phyloP scores from a whole-genome alignment of 441 rosid species.

The Dalechampia spathulata region DNA sequence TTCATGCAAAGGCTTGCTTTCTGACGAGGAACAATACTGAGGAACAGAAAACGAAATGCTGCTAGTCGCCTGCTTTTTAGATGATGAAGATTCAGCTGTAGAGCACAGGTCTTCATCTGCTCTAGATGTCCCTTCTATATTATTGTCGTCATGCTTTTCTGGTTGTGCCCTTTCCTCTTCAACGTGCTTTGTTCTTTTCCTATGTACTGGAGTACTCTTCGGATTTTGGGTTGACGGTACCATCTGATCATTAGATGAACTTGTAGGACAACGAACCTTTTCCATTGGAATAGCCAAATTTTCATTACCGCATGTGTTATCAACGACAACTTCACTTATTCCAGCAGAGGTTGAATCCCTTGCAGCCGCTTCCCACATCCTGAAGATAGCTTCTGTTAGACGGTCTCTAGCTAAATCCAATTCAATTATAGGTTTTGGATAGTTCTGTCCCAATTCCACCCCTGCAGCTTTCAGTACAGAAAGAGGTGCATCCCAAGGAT shows the following conservation, averaged over 20 bases:
- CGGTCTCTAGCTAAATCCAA: conserved; percentile 61
- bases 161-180: conserved; percentile 27
- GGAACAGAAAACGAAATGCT: conserved; percentile 50
- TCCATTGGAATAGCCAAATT: conserved; percentile 29
- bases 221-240: conserved; percentile 45
- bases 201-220: conserved; percentile 24
- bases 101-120: conserved; percentile 48
- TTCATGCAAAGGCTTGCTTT: conserved; percentile 35
- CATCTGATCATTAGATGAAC: conserved; percentile 75
- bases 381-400: conserved; percentile 61
- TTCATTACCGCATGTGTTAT: conserved; percentile 43
- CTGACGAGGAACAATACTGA: conserved; percentile 33
- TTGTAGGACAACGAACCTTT: conserved; percentile 38
- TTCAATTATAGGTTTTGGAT: conserved; percentile 67
- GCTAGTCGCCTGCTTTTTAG: conserved; percentile 37
- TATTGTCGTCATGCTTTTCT: conserved; percentile 15
- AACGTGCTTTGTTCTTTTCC: conserved; percentile 38
- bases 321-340: conserved; percentile 53
- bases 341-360: conserved; percentile 25
- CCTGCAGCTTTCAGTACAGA: conserved; percentile 64
- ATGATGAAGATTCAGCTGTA: conserved; percentile 63
- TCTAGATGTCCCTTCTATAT: conserved; percentile 29
- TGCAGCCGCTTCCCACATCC: conserved; percentile 71
- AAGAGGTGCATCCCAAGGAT: conserved; percentile 86
- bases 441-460: conserved; percentile 77